Base-by-base conservation (phyloP, 495 filamentous ascomycete genomes). In the Daldinia bambusicola region DNA sequence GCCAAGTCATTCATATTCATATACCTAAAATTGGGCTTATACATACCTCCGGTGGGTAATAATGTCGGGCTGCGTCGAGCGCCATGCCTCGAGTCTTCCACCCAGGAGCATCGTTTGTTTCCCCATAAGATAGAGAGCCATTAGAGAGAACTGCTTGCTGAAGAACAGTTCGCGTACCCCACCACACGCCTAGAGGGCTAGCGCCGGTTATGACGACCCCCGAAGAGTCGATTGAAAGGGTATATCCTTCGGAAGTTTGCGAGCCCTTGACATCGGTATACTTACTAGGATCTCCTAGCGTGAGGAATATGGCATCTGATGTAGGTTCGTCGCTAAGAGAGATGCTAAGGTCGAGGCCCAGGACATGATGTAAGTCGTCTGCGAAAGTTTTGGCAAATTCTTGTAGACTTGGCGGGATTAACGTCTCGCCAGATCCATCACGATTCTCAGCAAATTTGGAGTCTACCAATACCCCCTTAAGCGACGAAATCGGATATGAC, bases 121-220 rank as follows among this genome's bases (percentile, higher is more conserved):
- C 71, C 26, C 85, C 85, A 50, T 76, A 75, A 0, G 80, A 63
- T 14, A 84, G 57, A 10, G 75, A 59, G 8, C 74, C 76, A 32
- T 79, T 60, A 6, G 66, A 69, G 5, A 84, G 72, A n/a, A 80
- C 66, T 26, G 79, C 79, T 60, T 81, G 80, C 69, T 87, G 85
- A 10, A 87, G 67, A 41, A 86, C 53, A 2, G 85, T 81, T 37
- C 84, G 77, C 4, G 84, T 86, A 16, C 79, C 84, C 85, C 85
- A 87, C 81, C 82, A 87, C 13, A 77, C 81, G 30, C 84, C 85
- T 3, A 86, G 67, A 6, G 85, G 81, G 69, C 82, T 84, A 5
- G 85, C 83, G 6, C 85, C 85, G 9, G 77, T 78, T 56, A 87
- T 80, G 22, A 76, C 78, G 37, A 86, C 77, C 0, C 81, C 79